These are phyloP conservation scores for Exophiala calicioides DNA, from an alignment of 2,329 filamentous ascomycete species.

Conservation along the genomic window DNA sequence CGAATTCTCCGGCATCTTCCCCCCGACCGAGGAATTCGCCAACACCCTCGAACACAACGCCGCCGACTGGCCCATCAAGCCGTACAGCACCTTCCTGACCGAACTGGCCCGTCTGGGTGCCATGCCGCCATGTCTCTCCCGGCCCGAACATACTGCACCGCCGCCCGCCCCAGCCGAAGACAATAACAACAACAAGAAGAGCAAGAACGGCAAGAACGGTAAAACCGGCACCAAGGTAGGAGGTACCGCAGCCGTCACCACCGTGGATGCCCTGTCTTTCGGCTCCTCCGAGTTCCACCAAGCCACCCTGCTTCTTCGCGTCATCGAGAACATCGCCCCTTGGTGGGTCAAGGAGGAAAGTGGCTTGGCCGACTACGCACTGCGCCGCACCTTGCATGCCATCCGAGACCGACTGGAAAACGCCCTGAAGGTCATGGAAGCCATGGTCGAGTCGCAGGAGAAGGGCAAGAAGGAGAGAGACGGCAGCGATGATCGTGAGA, in stretches of 20 bases:
- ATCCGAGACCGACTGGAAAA: conserved; percentile 14
- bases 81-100: conserved; percentile 18
- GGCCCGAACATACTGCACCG: conserved; percentile 4
- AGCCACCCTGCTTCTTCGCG: conserved; percentile 18
- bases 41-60: conserved; percentile 23
- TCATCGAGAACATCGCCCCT: conserved; percentile 25
- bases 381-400: conserved; percentile 13
- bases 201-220: too few relatives aligned
- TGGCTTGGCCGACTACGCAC: conserved; percentile 6
- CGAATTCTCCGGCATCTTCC: conserved; percentile 37
- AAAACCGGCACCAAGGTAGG: too few relatives aligned
- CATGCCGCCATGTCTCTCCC: conserved; percentile 14
- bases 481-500: too few relatives aligned
- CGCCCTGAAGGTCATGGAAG: conserved; percentile 13
- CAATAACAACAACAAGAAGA: too few relatives aligned
- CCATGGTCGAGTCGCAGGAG: conserved; percentile 5
- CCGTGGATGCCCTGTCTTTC: conserved; percentile 15
- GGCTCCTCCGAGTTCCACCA: conserved; percentile 19
- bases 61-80: conserved; percentile 20
- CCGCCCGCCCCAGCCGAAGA: too few relatives aligned
- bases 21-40: conserved; percentile 35
- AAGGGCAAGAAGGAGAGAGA: not conserved
- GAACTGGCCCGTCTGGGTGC: conserved; percentile 14
- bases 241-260: conserved; percentile 1
- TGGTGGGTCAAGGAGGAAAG: conserved; percentile 25